Evolutionary conservation across 805 yeast species (phyloP).

Genomic region (Ogataea nakhonphanomensis): DNA sequence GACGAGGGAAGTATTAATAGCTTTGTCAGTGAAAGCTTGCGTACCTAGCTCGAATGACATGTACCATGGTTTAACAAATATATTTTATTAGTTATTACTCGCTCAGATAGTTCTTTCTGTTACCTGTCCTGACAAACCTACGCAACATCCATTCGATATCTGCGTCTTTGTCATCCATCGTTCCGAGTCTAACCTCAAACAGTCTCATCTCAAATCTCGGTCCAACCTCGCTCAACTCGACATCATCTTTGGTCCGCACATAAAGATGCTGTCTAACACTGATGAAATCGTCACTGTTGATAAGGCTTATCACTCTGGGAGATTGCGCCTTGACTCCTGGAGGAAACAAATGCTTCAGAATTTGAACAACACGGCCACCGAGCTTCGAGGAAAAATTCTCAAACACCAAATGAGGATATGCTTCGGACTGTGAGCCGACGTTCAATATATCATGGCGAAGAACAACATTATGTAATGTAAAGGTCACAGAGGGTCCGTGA

Average conservation of each 20-base stretch:
- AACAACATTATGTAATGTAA: conserved; percentile 91
- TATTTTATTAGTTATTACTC: conserved; percentile 13
- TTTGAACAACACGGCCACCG: conserved; percentile 77
- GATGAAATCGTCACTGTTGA: conserved; percentile 86
- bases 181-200: conserved; percentile 84
- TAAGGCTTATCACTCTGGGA: conserved; percentile 88
- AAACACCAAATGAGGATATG: conserved; percentile 89
- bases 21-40: conserved; percentile 33
- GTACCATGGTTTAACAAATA: conserved; percentile 6
- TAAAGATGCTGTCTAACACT: conserved; percentile 94
- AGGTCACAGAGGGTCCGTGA: conserved; percentile 95
- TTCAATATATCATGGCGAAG: conserved; percentile 87
- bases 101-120: conserved; percentile 82
- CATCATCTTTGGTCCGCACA: conserved; percentile 81
- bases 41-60: conserved; percentile 11
- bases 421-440: conserved; percentile 85
- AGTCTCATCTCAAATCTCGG: conserved; percentile 98
- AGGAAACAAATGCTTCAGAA: conserved; percentile 87
- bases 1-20: conserved; percentile 26
- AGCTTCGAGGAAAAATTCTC: conserved; percentile 80
- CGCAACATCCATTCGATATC: conserved; percentile 97
- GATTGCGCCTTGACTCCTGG: conserved; percentile 93
- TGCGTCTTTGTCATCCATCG: conserved; percentile 92
- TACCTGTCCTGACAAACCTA: conserved; percentile 92
- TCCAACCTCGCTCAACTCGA: conserved; percentile 93